phyloP scores from a whole-genome alignment of 257 asterid genomes.

The Prunella vulgaris region DNA sequence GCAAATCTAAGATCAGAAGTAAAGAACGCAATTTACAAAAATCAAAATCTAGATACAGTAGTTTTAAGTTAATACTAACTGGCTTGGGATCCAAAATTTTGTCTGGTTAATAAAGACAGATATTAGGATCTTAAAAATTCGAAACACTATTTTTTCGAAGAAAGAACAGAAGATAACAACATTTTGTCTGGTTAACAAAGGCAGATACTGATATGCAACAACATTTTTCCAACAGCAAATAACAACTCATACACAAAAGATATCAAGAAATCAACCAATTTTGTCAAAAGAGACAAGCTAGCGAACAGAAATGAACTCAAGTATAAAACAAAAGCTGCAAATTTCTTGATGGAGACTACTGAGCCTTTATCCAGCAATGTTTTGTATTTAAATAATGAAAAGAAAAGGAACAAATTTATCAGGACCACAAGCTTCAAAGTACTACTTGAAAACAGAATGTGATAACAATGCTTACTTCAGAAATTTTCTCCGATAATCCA shows the following conservation, averaged over 20 bases:
- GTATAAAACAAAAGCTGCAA: neutral
- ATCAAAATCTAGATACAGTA: conserved; percentile 8
- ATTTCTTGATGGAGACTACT: neutral
- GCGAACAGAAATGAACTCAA: neutral
- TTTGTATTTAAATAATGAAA: neutral
- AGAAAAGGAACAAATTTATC: neutral
- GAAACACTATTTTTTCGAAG: neutral
- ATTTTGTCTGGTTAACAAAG: too few relatives aligned
- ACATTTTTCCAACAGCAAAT: too few relatives aligned
- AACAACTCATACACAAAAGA: too few relatives aligned
- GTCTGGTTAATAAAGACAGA: neutral
- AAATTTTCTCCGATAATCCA: conserved; percentile 76
- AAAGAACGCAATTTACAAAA: conserved; percentile 5
- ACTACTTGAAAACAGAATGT: neutral
- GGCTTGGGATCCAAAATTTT: neutral
- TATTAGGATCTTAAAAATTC: neutral
- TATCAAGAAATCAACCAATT: too few relatives aligned
- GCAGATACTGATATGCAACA: too few relatives aligned
- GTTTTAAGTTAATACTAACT: neutral
- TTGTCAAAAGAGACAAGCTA: neutral
- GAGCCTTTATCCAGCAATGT: neutral
- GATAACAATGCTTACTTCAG: conserved; percentile 62
- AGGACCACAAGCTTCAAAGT: conserved; percentile 1
- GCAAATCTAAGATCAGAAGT: conserved; percentile 55
- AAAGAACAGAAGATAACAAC: neutral